These are phyloP conservation scores for Coelastrella sp. DNA, from an alignment of 139 green algal genomes.

Conservation along the genomic window DNA sequence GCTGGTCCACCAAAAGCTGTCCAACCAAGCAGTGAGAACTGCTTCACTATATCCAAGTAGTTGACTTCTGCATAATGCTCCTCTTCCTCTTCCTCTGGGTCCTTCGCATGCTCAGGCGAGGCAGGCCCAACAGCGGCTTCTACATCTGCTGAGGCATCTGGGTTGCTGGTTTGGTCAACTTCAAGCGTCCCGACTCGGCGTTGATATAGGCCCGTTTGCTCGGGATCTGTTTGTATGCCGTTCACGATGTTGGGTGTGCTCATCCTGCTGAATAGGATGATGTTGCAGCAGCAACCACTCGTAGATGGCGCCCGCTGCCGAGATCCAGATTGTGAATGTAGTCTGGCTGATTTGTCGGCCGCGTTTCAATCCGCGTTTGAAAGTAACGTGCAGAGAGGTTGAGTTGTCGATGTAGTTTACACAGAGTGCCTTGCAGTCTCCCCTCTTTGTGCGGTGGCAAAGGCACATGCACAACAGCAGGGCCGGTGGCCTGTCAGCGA, in stretches of 20 bases:
- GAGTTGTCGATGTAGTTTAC: too few species aligned
- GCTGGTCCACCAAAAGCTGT: slow-evolving; percentile 84
- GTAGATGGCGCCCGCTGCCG: neutral
- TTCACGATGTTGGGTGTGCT: neutral
- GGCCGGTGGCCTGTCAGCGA: too few species aligned
- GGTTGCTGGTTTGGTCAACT: neutral
- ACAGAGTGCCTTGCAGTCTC: too few species aligned
- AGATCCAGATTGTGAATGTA: too few species aligned
- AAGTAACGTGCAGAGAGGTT: too few species aligned
- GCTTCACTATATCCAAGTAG: slow-evolving; percentile 74
- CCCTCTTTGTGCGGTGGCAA: too few species aligned
- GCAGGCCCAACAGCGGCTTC: slow-evolving; percentile 8
- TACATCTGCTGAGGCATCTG: neutral
- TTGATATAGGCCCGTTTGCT: neutral
- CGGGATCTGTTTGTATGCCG: neutral
- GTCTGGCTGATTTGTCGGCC: neutral
- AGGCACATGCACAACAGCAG: too few species aligned
- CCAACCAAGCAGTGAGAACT: slow-evolving; percentile 85
- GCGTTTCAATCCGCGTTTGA: neutral
- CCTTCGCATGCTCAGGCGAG: neutral
- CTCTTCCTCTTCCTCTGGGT: neutral
- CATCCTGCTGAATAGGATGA: neutral
- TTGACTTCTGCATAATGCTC: slow-evolving; percentile 29
- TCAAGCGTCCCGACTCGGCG: neutral
- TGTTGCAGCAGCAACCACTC: neutral